Base-by-base conservation (phyloP, 192 early-diverging fungal genomes). In the Kickxella alabastrina region DNA sequence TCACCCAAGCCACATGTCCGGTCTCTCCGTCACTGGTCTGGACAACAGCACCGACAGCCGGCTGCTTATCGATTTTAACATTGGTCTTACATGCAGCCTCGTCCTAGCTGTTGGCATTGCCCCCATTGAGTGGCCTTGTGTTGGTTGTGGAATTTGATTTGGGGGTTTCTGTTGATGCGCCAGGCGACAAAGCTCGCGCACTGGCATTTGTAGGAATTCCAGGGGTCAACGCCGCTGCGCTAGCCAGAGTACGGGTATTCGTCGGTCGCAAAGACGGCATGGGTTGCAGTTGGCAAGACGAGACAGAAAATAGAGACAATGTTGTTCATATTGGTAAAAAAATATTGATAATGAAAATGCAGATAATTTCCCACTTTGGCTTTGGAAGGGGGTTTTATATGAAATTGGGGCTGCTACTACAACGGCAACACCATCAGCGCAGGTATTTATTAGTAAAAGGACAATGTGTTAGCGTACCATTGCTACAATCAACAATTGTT, bases 91-190 rank as follows among this genome's bases (percentile, higher is more conserved):
- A 26, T 2, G 55, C 55, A n/a, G 55, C 55, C 44, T 43, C 13
- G 14, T 49, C 31, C 57, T 47, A 49, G 15, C 6, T 38, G 15
- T 59, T 59, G 27, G 57, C 57, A 23, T 59, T 59, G 23, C 57
- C 57, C 49, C 49, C 50, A 10, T 39, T 41, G 23, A 27, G 38
- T n/a, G n/a, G n/a, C 47, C 47, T 56, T 56, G 37, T 50, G 42
- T 10, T 26, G 10, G 35, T 51, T 57, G 49, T 36, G 23, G 23
- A 65, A 51, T 3, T 29, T 34, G 3, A 57, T 15, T 17, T 56
- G 65, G 21, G 68, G 60, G 1, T 56, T 52, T 32, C 43, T 56
- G 72, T 75, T 75, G 55, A 75, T 75, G 23, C 65, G 71, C 54
- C 61, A 64, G 3, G 65, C 72, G 10, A 62, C 71, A 57, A 66